Percentiles rank a stretch among this genome's conserved stretches.
phyloP scores from a whole-genome alignment of 2,329 filamentous ascomycete species.

The Ophiostoma populinum region DNA sequence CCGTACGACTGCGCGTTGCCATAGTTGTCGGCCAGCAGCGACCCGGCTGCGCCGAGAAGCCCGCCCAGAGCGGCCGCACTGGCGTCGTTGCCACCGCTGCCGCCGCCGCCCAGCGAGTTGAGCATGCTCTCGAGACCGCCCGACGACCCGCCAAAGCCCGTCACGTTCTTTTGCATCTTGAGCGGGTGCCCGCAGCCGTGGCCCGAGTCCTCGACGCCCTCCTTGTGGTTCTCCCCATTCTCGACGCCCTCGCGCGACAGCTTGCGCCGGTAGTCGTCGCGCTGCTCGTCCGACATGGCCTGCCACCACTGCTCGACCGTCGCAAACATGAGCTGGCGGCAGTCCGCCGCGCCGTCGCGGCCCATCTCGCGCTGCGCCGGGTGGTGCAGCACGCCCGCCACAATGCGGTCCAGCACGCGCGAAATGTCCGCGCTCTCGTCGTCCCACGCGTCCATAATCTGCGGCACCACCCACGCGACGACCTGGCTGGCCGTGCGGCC shows the following conservation, averaged over 20 bases:
- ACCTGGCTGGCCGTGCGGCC: constrained; percentile 66
- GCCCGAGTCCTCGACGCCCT: constrained; percentile 66
- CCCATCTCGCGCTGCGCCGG: constrained; percentile 59
- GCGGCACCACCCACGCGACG: constrained; percentile 72
- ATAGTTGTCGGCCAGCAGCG: constrained; percentile 32
- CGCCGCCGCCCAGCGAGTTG: neutral
- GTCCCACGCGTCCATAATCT: constrained; percentile 78
- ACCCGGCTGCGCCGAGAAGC: constrained; percentile 51
- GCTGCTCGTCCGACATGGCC: constrained; percentile 41
- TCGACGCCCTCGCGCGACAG: constrained; percentile 64
- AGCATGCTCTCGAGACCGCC: constrained; percentile 4
- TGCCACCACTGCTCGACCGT: constrained; percentile 74
- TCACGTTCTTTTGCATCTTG: constrained; percentile 51
- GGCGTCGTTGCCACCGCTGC: neutral
- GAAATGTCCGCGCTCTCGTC: constrained; percentile 54
- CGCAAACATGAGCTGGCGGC: constrained; percentile 61
- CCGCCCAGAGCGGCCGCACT: constrained; percentile 42
- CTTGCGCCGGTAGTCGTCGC: constrained; percentile 52
- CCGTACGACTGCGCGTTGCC: constrained; percentile 32
- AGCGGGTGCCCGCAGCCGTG: constrained; percentile 70
- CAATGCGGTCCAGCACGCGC: constrained; percentile 56
- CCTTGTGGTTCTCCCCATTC: constrained; percentile 68
- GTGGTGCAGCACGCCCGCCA: constrained; percentile 73
- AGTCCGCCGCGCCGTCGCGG: constrained; percentile 52
- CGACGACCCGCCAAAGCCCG: constrained; percentile 13